Evolutionary conservation across 176 grass and related monocot genomes (phyloP).

Genomic region (Oryza australiensis): DNA sequence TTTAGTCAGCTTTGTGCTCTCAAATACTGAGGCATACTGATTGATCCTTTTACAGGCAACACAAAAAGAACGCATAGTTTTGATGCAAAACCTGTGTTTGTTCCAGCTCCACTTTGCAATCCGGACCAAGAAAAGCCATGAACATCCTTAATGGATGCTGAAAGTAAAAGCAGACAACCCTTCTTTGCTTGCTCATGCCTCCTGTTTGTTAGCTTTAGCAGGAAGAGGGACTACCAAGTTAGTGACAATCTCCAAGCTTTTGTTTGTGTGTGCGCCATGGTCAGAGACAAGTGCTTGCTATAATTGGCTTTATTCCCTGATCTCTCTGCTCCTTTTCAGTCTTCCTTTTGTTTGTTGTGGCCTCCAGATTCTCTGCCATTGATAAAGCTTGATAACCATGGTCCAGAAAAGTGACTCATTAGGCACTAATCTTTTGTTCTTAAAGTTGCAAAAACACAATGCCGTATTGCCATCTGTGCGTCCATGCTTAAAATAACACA

Average conservation of each 20-base stretch:
- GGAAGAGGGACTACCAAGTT: not conserved
- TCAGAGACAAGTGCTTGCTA: constrained; percentile 37
- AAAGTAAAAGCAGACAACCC: constrained; percentile 26
- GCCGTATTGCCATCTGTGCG: not conserved
- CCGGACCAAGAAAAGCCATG: not conserved
- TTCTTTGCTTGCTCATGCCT: not conserved
- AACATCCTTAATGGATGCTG: constrained; percentile 21
- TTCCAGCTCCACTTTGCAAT: constrained; percentile 18
- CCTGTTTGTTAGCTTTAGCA: constrained; percentile 25
- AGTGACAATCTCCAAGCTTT: constrained; percentile 12
- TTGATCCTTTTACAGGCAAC: not conserved
- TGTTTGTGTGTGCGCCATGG: not conserved
- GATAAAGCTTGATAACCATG: constrained; percentile 13
- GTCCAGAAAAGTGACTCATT: constrained; percentile 1
- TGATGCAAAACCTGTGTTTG: constrained; percentile 10
- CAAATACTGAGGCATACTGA: constrained; percentile 6
- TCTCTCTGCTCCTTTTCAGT: constrained; percentile 25
- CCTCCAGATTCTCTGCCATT: constrained; percentile 19
- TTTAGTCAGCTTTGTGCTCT: constrained; percentile 22
- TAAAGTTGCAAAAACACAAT: constrained; percentile 15
- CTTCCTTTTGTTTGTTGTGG: constrained; percentile 31
- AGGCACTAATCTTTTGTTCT: constrained; percentile 6
- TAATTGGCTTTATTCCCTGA: constrained; percentile 31
- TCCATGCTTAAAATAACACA: constrained; percentile 10
- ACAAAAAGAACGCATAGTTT: constrained; percentile 6